These are phyloP conservation scores for Clitopilus passeckerianus DNA, from an alignment of 768 basidiomycete genomes.

Conservation along the genomic window DNA sequence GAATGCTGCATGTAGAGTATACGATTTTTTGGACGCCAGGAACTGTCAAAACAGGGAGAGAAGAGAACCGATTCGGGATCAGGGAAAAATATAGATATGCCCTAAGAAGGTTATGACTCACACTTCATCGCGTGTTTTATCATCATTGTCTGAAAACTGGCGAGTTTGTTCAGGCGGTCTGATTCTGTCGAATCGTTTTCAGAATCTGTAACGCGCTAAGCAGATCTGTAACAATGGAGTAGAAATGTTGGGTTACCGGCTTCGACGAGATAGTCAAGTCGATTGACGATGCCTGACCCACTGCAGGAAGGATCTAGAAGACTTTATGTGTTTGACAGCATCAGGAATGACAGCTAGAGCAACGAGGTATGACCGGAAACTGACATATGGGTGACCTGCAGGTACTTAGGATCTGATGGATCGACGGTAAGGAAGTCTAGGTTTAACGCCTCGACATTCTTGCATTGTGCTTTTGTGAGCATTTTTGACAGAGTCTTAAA, in stretches of 20 bases:
- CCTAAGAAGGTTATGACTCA: conserved; percentile 27
- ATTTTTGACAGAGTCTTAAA: conserved; percentile 82
- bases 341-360: conserved; percentile 1
- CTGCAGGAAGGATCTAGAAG: conserved; percentile 96
- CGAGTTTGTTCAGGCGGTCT: conserved; percentile 77
- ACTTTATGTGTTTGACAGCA: conserved; percentile 29
- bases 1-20: conserved; percentile 97
- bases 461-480: conserved; percentile 80
- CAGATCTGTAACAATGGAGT: conserved; percentile 9
- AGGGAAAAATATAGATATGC: neutral
- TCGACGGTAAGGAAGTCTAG: conserved; percentile 82
- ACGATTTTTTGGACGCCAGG: conserved; percentile 76
- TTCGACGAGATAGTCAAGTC: conserved; percentile 79
- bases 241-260: conserved; percentile 39
- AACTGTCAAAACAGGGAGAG: conserved; percentile 39
- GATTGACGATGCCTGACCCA: conserved; percentile 88
- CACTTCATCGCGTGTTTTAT: conserved; percentile 95
- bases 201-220: conserved; percentile 32
- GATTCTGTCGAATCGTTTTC: conserved; percentile 54
- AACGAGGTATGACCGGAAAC: conserved; percentile 16
- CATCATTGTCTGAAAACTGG: conserved; percentile 86
- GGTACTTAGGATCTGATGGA: conserved; percentile 59
- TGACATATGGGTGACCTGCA: conserved; percentile 81
- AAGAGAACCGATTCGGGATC: neutral
- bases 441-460: conserved; percentile 71